These are phyloP conservation scores for Globisporangium parvum DNA, from an alignment of 352 stramenopile species.

Conservation along the genomic window DNA sequence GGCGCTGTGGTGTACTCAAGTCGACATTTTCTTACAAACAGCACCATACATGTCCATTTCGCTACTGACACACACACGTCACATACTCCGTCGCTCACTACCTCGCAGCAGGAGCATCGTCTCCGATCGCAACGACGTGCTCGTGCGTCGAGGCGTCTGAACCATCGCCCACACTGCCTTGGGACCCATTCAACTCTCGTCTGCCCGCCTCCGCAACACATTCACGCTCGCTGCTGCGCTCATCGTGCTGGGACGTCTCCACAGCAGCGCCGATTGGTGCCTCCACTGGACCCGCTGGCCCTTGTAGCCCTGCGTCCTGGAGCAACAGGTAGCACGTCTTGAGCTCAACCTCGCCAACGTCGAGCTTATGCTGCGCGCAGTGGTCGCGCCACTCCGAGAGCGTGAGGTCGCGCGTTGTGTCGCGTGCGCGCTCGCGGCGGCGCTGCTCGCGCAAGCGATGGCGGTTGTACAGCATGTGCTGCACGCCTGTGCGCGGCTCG, in stretches of 20 bases:
- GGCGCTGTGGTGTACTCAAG: no score
- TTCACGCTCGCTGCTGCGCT: no score
- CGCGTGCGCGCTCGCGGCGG: constrained; percentile 19
- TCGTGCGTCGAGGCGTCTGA: not conserved
- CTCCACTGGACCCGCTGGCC: not conserved
- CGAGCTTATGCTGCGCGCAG: constrained; percentile 30
- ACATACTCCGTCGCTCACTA: not conserved
- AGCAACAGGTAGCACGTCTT: constrained; percentile 14
- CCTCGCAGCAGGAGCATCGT: not conserved
- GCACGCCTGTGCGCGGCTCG: constrained; percentile 18
- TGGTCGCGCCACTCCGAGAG: constrained; percentile 29
- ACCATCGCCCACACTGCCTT: no score
- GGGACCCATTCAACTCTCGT: not conserved
- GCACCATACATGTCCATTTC: no score
- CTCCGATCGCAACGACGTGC: not conserved
- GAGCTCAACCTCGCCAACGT: constrained; percentile 11
- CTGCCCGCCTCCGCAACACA: no score
- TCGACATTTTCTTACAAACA: no score
- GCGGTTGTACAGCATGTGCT: constrained; percentile 14
- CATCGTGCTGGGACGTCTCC: not conserved
- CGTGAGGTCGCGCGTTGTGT: constrained; percentile 20
- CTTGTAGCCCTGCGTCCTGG: not conserved
- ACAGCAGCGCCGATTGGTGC: not conserved
- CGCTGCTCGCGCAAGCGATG: not conserved
- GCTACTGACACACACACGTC: no score